Evolutionary conservation across 208 protist species (phyloP).

Genomic region (Perkinsela sp.): DNA sequence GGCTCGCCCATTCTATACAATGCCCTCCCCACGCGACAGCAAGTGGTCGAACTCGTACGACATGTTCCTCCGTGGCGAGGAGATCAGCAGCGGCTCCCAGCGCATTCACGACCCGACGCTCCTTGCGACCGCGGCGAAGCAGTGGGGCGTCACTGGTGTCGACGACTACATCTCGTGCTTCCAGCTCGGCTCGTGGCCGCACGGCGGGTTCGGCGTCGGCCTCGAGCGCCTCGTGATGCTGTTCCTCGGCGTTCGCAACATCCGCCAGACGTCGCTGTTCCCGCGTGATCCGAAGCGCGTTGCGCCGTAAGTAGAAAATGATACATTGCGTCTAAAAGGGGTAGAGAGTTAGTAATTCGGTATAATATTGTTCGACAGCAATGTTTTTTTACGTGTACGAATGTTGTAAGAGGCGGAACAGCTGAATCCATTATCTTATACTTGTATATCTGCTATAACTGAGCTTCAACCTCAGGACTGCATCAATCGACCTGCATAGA

Average conservation of each 20-base stretch:
- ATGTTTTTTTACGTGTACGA: no score
- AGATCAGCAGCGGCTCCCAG: conserved; percentile 98
- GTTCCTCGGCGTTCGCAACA: conserved; percentile 90
- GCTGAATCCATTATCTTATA: no score
- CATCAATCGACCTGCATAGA: no score
- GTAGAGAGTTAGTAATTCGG: no score
- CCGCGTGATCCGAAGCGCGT: conserved; percentile 88
- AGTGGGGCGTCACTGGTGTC: conserved; percentile 44
- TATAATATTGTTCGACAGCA: no score
- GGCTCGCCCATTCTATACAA: conserved; percentile 98
- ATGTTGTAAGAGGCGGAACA: no score
- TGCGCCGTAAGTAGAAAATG: conserved; percentile 79
- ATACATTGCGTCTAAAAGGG: no score
- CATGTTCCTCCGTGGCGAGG: conserved; percentile 97
- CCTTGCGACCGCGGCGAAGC: conserved; percentile 44
- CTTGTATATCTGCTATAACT: no score
- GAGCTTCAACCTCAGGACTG: no score
- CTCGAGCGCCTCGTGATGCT: conserved; percentile 97
- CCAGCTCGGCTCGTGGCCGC: conserved; percentile 83
- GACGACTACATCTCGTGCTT: conserved; percentile 92
- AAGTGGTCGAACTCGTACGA: conserved; percentile 89
- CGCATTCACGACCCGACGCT: conserved; percentile 89
- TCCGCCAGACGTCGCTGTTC: conserved; percentile 90
- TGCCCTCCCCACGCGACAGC: conserved; percentile 77
- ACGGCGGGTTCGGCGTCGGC: conserved; percentile 94